Percentiles rank a stretch among this genome's conserved stretches.
These are phyloP conservation scores for Fusarium pseudograminearum DNA, from an alignment of 2,329 filamentous ascomycete genomes.

Conservation along the genomic window DNA sequence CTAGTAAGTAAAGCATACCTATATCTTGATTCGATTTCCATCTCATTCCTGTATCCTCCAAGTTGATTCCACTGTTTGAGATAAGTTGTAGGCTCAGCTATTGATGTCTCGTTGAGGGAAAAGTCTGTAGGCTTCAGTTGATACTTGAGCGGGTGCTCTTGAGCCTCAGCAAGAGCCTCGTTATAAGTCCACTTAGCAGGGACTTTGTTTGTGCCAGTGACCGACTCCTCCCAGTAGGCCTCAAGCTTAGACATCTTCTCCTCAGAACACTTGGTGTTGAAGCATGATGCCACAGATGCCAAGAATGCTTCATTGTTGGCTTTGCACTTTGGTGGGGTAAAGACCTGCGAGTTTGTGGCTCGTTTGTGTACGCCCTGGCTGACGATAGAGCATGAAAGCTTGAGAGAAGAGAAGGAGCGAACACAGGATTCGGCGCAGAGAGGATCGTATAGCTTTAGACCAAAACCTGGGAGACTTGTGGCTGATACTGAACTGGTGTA, in stretches of 20 bases:
- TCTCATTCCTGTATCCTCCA: slow-evolving; percentile 4
- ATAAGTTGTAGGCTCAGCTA: background rate
- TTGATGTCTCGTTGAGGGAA: background rate
- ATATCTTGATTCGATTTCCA: slow-evolving; percentile 13
- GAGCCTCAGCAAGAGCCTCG: slow-evolving; percentile 3
- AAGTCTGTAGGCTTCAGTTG: slow-evolving; percentile 5
- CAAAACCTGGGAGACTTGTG: background rate
- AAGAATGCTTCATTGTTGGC: slow-evolving; percentile 9
- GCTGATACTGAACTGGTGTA: background rate
- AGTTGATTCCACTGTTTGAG: slow-evolving; percentile 16
- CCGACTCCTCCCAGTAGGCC: slow-evolving; percentile 7
- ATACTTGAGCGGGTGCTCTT: background rate
- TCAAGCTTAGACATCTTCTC: slow-evolving; percentile 14
- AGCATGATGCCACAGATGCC: slow-evolving; percentile 17
- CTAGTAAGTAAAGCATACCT: background rate
- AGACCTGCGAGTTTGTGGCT: background rate
- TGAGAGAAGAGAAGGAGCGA: background rate
- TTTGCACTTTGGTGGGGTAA: slow-evolving; percentile 6
- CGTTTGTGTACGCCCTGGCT: background rate
- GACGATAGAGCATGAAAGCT: slow-evolving; percentile 5
- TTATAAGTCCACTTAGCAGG: slow-evolving; percentile 17
- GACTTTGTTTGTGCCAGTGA: slow-evolving; percentile 2
- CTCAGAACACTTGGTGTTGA: background rate
- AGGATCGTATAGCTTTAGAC: slow-evolving; percentile 6
- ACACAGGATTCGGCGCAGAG: slow-evolving; percentile 23